These are phyloP conservation scores for Diplotaxis tenuifolia DNA, from an alignment of 345 rosid genomes.

Conservation along the genomic window DNA sequence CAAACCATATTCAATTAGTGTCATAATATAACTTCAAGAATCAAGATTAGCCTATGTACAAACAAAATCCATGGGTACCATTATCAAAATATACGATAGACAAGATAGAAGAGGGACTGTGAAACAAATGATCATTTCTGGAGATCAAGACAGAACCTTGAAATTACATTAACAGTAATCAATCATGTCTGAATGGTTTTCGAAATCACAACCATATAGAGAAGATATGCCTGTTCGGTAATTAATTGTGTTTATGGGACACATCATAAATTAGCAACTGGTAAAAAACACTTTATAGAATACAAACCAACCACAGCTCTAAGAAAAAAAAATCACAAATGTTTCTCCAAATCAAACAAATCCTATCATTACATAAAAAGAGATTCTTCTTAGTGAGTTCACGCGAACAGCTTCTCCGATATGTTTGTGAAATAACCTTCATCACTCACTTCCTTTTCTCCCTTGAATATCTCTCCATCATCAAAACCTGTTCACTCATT, in stretches of 20 bases:
- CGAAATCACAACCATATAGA: neutral
- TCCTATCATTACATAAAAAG: constrained; percentile 19
- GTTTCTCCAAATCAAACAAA: constrained; percentile 8
- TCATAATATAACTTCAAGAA: neutral
- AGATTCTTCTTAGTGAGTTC: constrained; percentile 20
- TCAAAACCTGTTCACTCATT: constrained; percentile 60
- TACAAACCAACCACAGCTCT: neutral
- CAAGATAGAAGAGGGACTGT: neutral
- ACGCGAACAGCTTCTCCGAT: constrained; percentile 30
- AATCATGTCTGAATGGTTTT: neutral
- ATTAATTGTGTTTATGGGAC: constrained; percentile 1
- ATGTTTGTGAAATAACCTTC: constrained; percentile 38
- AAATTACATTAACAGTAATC: neutral
- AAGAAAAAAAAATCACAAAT: neutral
- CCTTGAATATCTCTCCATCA: constrained; percentile 69
- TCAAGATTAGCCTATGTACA: neutral
- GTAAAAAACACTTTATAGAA: neutral
- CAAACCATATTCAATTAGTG: neutral
- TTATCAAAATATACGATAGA: neutral
- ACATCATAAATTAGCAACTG: neutral
- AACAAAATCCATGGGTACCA: neutral
- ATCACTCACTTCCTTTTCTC: constrained; percentile 44
- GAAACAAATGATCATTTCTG: neutral
- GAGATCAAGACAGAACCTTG: neutral
- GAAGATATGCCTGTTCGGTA: neutral